Evolutionary conservation across 345 rosid genomes (phyloP), one percentile per base, ranked within the genome.

Genomic region (Populus alba): DNA sequence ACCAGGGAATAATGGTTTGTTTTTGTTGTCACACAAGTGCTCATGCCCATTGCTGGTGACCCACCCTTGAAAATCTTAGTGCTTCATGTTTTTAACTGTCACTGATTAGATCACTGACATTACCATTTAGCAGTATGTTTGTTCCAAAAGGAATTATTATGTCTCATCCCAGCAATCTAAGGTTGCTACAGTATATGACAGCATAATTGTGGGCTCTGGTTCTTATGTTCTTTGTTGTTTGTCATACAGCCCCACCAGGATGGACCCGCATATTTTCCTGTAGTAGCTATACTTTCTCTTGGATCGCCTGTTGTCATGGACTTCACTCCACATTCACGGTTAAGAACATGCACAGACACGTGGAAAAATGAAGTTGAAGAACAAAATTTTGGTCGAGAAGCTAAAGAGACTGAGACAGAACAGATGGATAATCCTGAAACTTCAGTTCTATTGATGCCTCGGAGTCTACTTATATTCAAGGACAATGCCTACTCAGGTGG

Each of bases 231-330:
- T 77, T 70, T 15, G 72, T 81, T 83, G 55, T 77, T 66, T 76
- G 55, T 77, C 72, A 23, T 38, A 53, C 93, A 95, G 98, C 94
- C 92, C 7, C 98, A 93, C 85, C 98, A 95, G 80, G 99, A 95
- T 76, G 99, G 99, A 38, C 98, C 99, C 0, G 93, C 99, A 61
- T 95, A 95, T 83, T 87, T 87, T 68, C 98, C 96, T 11, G 99
- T 95, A 10, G 99, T 91, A 75, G 93, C 96, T 75, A 91, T 95
- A 62, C 73, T 95, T 23, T 95, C 99, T 75, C 94, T 95, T 66
- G 92, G 90, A 74, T 87, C 98, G 57, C 90, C 96, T 38, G 96
- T 77, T 33, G 90, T 95, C 59, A 92, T 95, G 99, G 93, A 93
- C 74, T 95, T 95, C 75, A 82, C 80, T 75, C 97, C 96, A 4